These are phyloP conservation scores for Moniliophthora roreri DNA, from an alignment of 1,284 basidiomycete species.

Conservation along the genomic window DNA sequence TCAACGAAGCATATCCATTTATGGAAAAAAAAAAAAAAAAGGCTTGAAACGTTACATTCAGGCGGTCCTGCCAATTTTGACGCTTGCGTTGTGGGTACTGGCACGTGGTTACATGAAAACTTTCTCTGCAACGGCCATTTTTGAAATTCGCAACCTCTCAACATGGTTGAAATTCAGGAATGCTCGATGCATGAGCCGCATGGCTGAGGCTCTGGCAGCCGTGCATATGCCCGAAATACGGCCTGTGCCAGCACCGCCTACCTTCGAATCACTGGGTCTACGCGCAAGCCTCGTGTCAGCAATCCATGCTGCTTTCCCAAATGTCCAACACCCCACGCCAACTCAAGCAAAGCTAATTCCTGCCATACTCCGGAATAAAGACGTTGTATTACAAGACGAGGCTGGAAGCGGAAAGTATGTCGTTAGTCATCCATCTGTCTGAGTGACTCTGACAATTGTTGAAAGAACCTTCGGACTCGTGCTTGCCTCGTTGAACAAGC, in stretches of 20 bases:
- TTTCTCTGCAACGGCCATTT: slow-evolving; percentile 21
- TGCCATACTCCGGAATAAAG: slow-evolving; percentile 53
- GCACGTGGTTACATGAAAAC: slow-evolving; percentile 27
- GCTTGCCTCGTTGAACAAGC: slow-evolving; percentile 62
- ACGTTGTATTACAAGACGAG: slow-evolving; percentile 65
- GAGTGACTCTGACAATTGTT: too few species aligned
- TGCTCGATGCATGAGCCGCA: slow-evolving; percentile 20
- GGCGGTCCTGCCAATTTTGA: too few species aligned
- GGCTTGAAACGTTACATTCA: too few species aligned
- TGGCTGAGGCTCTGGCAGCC: slow-evolving; percentile 19
- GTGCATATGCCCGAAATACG: slow-evolving; percentile 3
- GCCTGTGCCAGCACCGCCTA: slow-evolving; percentile 13
- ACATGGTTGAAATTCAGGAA: slow-evolving; percentile 16
- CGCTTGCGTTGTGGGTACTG: background rate
- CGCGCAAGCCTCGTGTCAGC: slow-evolving; percentile 45
- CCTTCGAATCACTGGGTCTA: slow-evolving; percentile 54
- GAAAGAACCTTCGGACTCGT: slow-evolving; percentile 69
- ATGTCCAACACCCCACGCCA: slow-evolving; percentile 54
- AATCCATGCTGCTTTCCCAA: slow-evolving; percentile 60
- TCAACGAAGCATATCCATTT: too few species aligned
- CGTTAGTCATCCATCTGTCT: slow-evolving; percentile 16
- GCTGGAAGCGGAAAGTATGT: slow-evolving; percentile 79
- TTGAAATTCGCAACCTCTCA: slow-evolving; percentile 8
- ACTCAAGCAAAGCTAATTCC: slow-evolving; percentile 63
- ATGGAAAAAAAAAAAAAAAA: too few species aligned